Base-by-base conservation (phyloP, 345 rosid genomes). In the Gossypium herbaceum region DNA sequence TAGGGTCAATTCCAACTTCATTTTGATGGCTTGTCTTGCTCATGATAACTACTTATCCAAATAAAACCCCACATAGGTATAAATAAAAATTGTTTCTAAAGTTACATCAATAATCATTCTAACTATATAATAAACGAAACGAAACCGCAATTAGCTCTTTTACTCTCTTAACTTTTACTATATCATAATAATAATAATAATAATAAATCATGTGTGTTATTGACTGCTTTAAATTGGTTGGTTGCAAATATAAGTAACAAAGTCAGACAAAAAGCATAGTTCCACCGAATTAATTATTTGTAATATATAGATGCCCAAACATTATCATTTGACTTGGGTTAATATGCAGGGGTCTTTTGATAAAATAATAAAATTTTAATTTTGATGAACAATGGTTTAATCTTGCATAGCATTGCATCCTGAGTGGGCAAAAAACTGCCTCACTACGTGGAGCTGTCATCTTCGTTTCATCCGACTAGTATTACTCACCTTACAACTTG, bases 121-220 rank as follows among this genome's bases (percentile, higher is more conserved):
- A 19, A 41, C 12, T 17, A n/a, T 34, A 12, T 59, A 65, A 34
- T 34, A 13, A 67, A 44, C 1, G 3, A 8, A 68, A 3, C 12
- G 15, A 22, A 50, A 50, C 72, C 58, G 58, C 72, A 68, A 68
- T 50, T 25, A 50, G 12, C 58, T 68, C 58, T 1, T 25, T 68
- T 24, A 8, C 19, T 6, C 17, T 22, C 29, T 27, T 27, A 27
- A 27, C 29, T 27, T 27, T 27, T 4, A 29, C 39, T 29, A 29
- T 29, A 29, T 29, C 39, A 7, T 22, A 24, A 24, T 24, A 24
- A 22, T 22, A 22, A 22, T 22, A 20, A 44, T 44, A 10, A 22
- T 22, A 3, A 22, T 11, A n/a, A 24, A 9, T 22, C 13, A 9
- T 57, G 34, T 22, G 29, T 39, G 8, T 64, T 64, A 17, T 29